Evolutionary conservation across 306 rosid genomes (phyloP).

Genomic region (Boehmeria nivea): DNA sequence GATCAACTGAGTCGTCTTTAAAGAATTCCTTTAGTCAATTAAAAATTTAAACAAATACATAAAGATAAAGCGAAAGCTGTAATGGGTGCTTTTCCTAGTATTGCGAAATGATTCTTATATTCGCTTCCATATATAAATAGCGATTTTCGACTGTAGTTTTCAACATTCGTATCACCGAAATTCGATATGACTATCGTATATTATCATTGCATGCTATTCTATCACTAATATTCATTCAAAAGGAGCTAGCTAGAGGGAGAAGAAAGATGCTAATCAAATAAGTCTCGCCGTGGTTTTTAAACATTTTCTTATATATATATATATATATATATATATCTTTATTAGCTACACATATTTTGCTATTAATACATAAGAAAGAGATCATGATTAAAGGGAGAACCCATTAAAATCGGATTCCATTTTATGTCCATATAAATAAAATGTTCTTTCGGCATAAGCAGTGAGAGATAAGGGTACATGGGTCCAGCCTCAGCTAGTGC

Average conservation of each 20-base stretch:
- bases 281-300: too few relatives aligned
- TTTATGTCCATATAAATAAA: too few relatives aligned
- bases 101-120: conserved; percentile 6
- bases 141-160: conserved; percentile 32
- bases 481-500: too few relatives aligned
- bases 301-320: too few relatives aligned
- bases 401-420: too few relatives aligned
- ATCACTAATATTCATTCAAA: conserved; percentile 6
- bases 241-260: background rate
- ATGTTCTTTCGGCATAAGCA: too few relatives aligned
- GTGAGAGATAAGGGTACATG: too few relatives aligned
- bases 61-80: background rate
- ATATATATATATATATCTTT: too few relatives aligned
- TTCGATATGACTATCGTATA: conserved; percentile 44
- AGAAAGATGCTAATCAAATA: background rate
- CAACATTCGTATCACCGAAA: conserved; percentile 66
- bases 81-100: background rate
- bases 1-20: background rate
- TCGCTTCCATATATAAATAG: background rate
- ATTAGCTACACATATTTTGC: too few relatives aligned
- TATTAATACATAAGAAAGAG: too few relatives aligned
- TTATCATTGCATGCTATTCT: conserved; percentile 17
- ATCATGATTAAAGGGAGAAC: too few relatives aligned
- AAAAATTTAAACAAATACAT: background rate
- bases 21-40: background rate